Evolutionary conservation across 2,329 filamentous ascomycete species (phyloP), one percentile per base, ranked within the genome.

Genomic region (Arthrobotrys musiformis): DNA sequence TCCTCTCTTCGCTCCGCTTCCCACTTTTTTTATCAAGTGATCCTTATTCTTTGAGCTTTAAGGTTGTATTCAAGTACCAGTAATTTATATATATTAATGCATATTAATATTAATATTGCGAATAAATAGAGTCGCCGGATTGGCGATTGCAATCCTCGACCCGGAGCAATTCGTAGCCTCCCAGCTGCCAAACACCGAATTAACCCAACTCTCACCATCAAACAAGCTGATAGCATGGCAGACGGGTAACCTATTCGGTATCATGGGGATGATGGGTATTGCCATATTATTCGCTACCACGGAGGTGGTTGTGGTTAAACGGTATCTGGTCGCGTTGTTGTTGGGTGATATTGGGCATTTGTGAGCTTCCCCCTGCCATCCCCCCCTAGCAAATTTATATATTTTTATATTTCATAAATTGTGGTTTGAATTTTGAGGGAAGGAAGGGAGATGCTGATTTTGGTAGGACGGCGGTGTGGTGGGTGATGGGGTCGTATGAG

Each of bases 331-430:
- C 22, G 79, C 67, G 70, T 66, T 79, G 40, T 37, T 79, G n/a
- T 37, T 80, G 24, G 70, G 74, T 6, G 79, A 80, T 72, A 62
- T 79, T 26, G 79, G 79, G 9, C 79, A 79, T 62, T 35, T 79
- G 79, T 79, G 72, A 61, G 72, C 69, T n/a, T 35, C 28, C 44
- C 28, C 35, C 24, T 46, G 11, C 6, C 17, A 4, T 26, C 19
- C 11, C 30, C 30, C 30, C 9, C 5, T 50, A 50, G 22, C 9
- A 17, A 15, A 19, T 26, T 17, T 9, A 28, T 26, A 26, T 5
- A 26, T 50, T 1, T 17, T 24, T 54, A 35, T 30, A 35, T 37
- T 24, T 61, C 5, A 17, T 22, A 19, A 24, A 40, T 8, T n/a
- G n/a, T n/a, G n/a, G n/a, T n/a, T 33, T 42, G 26, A 30, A 24